Evolutionary conservation across 2,329 filamentous ascomycete species (phyloP).

Genomic region (Epicoccum sorghinum): DNA sequence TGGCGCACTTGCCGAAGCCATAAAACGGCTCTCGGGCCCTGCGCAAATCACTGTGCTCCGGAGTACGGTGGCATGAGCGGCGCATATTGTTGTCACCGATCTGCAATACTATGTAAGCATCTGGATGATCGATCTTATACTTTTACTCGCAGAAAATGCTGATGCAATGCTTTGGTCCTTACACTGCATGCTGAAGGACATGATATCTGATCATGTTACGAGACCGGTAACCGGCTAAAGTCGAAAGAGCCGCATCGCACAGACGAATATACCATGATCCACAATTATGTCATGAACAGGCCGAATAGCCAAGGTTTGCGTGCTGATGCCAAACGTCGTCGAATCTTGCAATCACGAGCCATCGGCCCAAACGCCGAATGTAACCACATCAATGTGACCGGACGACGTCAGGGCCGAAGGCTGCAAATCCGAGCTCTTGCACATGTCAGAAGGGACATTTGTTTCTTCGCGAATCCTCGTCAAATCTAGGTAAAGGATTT

Average conservation of each 20-base stretch:
- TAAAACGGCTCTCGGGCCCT: conserved; percentile 8
- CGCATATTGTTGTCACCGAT: background rate
- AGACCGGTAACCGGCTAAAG: background rate
- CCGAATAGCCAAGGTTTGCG: background rate
- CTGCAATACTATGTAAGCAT: background rate
- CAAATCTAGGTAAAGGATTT: no score
- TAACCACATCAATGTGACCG: background rate
- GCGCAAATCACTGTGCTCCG: conserved; percentile 2
- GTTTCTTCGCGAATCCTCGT: no score
- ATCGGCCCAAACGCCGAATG: conserved; percentile 8
- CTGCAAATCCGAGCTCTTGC: background rate
- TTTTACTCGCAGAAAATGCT: background rate
- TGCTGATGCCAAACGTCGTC: background rate
- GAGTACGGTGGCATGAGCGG: background rate
- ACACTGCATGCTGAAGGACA: no score
- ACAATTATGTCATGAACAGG: conserved; percentile 7
- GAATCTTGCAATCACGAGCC: background rate
- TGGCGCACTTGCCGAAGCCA: conserved; percentile 11
- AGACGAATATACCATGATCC: background rate
- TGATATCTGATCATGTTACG: no score
- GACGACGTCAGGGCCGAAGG: background rate
- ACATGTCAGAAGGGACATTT: background rate
- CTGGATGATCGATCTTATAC: background rate
- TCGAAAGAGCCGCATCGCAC: conserved; percentile 8
- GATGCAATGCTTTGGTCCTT: background rate